These are phyloP conservation scores for Boechera stricta DNA, from an alignment of 345 rosid species.

Conservation along the genomic window DNA sequence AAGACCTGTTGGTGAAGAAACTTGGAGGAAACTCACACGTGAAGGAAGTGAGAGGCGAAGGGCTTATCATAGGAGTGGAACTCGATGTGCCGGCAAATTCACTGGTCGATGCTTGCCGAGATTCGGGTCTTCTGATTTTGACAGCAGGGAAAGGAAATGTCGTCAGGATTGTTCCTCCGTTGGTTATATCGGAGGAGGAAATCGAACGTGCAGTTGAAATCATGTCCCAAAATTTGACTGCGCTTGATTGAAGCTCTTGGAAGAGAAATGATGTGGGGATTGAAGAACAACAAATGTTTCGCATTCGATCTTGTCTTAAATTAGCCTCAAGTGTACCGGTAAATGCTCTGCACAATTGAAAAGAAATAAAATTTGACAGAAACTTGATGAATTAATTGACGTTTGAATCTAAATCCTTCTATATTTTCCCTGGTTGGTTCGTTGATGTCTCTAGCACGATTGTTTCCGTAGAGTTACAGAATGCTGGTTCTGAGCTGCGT, in stretches of 20 bases:
- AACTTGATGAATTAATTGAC: not conserved
- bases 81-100: constrained; percentile 66
- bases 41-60: constrained; percentile 82
- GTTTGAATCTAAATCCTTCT: not conserved
- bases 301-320: not conserved
- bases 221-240: constrained; percentile 45
- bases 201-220: constrained; percentile 69
- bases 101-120: constrained; percentile 76
- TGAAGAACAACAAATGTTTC: not conserved
- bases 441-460: not conserved
- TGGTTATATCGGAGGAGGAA: constrained; percentile 79
- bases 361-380: not conserved
- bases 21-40: constrained; percentile 73
- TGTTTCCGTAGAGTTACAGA: not conserved
- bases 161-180: constrained; percentile 86
- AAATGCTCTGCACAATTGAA: not conserved
- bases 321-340: not conserved
- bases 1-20: constrained; percentile 57
- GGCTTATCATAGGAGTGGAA: constrained; percentile 84
- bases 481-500: not conserved
- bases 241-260: constrained; percentile 31
- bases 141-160: constrained; percentile 90
- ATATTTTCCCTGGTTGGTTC: not conserved
- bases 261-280: not conserved
- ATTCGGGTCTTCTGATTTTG: constrained; percentile 69